Base-by-base conservation (phyloP, 2,329 filamentous ascomycete species). In the Cladosporium oxysporum region DNA sequence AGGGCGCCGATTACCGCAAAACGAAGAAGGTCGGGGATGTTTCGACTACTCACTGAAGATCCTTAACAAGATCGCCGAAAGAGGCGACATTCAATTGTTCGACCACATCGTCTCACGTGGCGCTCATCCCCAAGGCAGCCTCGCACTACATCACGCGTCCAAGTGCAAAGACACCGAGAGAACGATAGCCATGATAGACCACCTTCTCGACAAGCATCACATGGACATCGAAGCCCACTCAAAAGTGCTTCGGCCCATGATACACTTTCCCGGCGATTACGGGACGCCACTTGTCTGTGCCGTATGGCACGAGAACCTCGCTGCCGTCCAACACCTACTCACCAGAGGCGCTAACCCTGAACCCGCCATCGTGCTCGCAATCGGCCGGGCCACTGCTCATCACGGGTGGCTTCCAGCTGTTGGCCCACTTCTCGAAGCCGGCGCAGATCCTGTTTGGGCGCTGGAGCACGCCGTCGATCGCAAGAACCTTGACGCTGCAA, bases 61-160 rank as follows among this genome's bases (percentile, higher is more conserved):
- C 0, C 58, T 69, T 16, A 65, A 68, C 44, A 66, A 52, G 3
- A 62, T 66, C 18, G 67, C 66, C 8, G 67, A 66, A 21, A 59
- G 53, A 14, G 67, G 66, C 12, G 57, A 69, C 23, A 49, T 65
- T 8, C 60, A 66, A 31, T 33, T 68, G n/a, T 58, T 69, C 28
- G 58, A 68, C 41, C 66, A 67, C 44, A 49, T 68, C 7, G 67
- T 68, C 4, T 31, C 37, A 12, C 53, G 66, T 47, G 67, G 66
- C n/a, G 67, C 67, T 14, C 64, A 65, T 47, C 59, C 62, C 23
- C n/a, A 23, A 1, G 28, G 28, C 2, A 67, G 67, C n/a, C 37
- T 68, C 10, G 66, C 67, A n/a, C 47, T 68, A 5, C 66, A 69
- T 23, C 49, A 49, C 14, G 63, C 44, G 7, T 67, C 65, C 2